Base-by-base conservation (phyloP, 306 rosid genomes). In the Cucurbita argyrosperma region DNA sequence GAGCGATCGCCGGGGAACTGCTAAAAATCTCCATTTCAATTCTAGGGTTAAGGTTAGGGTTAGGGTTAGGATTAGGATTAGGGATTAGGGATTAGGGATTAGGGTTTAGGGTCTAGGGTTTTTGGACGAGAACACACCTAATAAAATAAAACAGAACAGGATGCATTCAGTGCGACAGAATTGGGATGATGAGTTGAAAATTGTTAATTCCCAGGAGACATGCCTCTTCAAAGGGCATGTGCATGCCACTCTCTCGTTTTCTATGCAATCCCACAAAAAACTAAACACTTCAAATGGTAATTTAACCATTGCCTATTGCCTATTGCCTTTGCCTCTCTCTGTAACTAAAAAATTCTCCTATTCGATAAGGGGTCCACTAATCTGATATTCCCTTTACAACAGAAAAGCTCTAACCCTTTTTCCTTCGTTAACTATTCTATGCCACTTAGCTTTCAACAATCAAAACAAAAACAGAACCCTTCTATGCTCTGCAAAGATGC, bases 1-100 rank as follows among this genome's bases (percentile, higher is more conserved):
- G 95, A 88, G 96, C 86, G 86, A 94, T 85, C 89, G 87, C 96
- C 88, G 95, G 98, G 90, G 88, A 87, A 94, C 92, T 91, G 92
- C 88, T 88, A 16, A n/a, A 21, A 43, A 19, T 23, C 37, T 16
- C 53, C 53, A 9, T 8, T 65, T 10, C 35, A 12, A 38, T 18
- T 18, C 46, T 68, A 68, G 73, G 73, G 56, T 67, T 68, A 23
- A 55, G 72, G 71, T 43, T 66, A 62, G 70, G 47, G 68, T 65
- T 21, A 21, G 23, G 72, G 71, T 43, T 66, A 62, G 70, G 47
- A 47, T 65, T 21, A 21, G 23, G 23, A 21, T 21, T 21, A 21
- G 23, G 23, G 23, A 0, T 21, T 21, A 21, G 23, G 23, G 23
- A 19, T 19, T 19, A 19, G 21, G 21, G 21, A 19, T 19, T 19